These are phyloP conservation scores for Apiospora pterosperma DNA, from an alignment of 2,329 filamentous ascomycete genomes.

Conservation along the genomic window DNA sequence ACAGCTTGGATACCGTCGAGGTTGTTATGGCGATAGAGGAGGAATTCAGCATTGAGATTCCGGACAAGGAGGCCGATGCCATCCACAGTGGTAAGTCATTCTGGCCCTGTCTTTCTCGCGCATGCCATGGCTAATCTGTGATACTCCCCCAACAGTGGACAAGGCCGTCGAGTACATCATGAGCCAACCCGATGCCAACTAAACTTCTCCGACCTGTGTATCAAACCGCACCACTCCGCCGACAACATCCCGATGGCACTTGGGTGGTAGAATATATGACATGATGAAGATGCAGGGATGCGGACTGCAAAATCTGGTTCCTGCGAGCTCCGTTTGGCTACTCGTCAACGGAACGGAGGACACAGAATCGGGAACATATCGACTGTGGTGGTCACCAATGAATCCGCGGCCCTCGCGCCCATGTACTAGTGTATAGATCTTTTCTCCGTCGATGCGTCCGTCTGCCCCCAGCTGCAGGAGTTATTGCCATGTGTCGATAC, in stretches of 20 bases:
- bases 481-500: neutral
- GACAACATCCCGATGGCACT: neutral
- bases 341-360: neutral
- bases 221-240: conserved; percentile 14
- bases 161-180: conserved; percentile 94
- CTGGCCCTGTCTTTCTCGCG: neutral
- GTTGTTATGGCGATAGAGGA: conserved; percentile 99
- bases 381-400: neutral
- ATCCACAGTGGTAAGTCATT: conserved; percentile 82
- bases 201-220: conserved; percentile 25
- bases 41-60: conserved; percentile 89
- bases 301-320: neutral
- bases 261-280: neutral
- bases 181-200: conserved; percentile 85
- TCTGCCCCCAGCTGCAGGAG: neutral
- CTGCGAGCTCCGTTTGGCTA: neutral
- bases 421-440: conserved; percentile 32
- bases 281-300: neutral
- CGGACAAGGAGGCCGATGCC: conserved; percentile 91
- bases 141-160: conserved; percentile 59
- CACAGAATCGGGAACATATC: neutral
- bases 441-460: conserved; percentile 11
- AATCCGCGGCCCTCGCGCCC: conserved; percentile 8
- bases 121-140: conserved; percentile 9
- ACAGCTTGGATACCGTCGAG: conserved; percentile 97